Evolutionary conservation across 495 filamentous ascomycete genomes (phyloP), one percentile per base, ranked within the genome.

Genomic region (Trichoderma erinaceum): DNA sequence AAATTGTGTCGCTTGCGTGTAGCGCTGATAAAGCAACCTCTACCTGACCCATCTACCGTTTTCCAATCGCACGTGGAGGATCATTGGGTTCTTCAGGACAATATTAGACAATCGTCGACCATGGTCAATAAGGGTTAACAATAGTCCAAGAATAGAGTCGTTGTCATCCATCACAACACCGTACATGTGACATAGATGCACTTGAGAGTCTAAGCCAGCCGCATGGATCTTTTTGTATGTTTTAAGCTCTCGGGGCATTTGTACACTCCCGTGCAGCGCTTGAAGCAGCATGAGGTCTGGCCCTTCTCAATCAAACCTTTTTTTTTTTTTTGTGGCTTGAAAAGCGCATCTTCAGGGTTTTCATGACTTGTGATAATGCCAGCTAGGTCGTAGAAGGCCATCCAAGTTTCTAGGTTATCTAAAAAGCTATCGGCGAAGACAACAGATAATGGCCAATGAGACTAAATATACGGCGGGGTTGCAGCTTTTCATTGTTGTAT

Each of bases 1-100:
- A 83, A 32, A 80, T 56, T 63, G 78, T 73, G 27, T 73, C 72
- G 32, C 52, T 46, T 43, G 70, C 68, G 68, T 79, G 76, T 2
- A 79, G 70, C 13, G 23, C 35, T 18, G 66, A 25, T 15, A 72
- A 18, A 15, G 65, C 67, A 23, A 58, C 41, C 23, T 67, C 38
- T 52, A 70, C 29, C 68, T 73, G 70, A 43, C 0, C 10, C n/a
- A 44, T 46, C 70, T 70, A 72, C 56, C 66, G 71, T 66, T 18
- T 10, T 41, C 38, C 50, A 10, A 23, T 16, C 11, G 27, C 41
- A 11, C 8, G 56, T 35, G 21, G 13, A 13, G 56, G 56, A 7
- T 63, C 56, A 35, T 63, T 21, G 8, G 21, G 56, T 25, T 63
- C 56, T 35, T 63, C 56, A 13, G 56, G 56, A 63, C 21, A 5